Base-by-base conservation (phyloP, 768 basidiomycete species). In the Pulveroboletus sp. region DNA sequence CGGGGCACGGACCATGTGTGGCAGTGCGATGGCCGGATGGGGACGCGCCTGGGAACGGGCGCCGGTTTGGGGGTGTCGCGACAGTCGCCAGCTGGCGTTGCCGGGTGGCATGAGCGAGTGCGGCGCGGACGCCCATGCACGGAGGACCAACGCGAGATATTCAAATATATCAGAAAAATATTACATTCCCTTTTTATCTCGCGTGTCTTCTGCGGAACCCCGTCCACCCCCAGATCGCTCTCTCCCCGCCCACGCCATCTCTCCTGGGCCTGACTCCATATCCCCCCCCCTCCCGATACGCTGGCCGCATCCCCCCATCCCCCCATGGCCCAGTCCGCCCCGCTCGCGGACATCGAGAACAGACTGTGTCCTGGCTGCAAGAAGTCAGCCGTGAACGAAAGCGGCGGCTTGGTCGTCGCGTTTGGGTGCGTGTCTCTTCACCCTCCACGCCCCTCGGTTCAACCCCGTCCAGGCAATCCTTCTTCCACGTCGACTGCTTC, bases 401-500 rank as follows among this genome's bases (percentile, higher is more conserved):
- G 80, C 58, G 90, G 87, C 45, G 89, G 89, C 27, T 77, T 95
- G 18, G 93, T 97, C 37, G 94, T 98, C 61, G 90, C 93, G 36
- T 96, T 97, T 65, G 94, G 94, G 93, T 95, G 62, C 66, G 88
- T 79, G 2, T 11, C 37, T 24, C 21, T 38, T n/a, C 24, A 27
- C n/a, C 39, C 33, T 47, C 1, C 1, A 2, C 24, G 8, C 14
- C 3, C 14, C 5, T 6, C 5, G 14, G 5, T 14, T 15, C 4
- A 12, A 6, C 32, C 32, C 12, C 43, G 31, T 43, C 18, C 62
- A 96, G 93, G 24, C 85, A 91, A 76, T 90, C 93, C 39, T 88
- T 94, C 67, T 96, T 95, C 76, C 93, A 93, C 57, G 85, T 92
- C 51, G 85, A 90, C 68, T 93, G 92, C 71, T 97, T 97, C 78